Conservation (phyloP, 2,329 filamentous ascomycete genomes). For the Cladosporium sp. region DNA sequence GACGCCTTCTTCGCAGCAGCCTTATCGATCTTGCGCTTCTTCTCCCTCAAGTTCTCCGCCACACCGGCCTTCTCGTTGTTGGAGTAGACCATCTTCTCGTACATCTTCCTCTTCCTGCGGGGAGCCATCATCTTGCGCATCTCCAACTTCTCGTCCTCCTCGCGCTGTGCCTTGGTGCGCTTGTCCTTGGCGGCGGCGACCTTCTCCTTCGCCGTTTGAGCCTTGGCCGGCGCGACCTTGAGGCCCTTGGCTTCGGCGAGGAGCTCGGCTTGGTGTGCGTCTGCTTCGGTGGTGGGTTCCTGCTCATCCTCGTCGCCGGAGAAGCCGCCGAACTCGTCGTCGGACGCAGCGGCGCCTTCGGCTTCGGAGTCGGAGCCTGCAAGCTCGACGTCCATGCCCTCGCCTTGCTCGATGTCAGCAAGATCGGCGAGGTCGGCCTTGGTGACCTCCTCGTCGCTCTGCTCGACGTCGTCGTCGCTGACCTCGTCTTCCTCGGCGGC, state of each 20-base stretch:
- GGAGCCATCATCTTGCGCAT: conserved; percentile 97
- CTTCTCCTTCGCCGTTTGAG: conserved; percentile 59
- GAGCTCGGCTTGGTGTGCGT: conserved; percentile 82
- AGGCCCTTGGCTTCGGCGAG: conserved; percentile 85
- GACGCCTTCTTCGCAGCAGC: conserved; percentile 22
- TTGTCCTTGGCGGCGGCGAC: conserved; percentile 70
- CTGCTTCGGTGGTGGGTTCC: conserved; percentile 49
- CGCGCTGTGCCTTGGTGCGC: conserved; percentile 60
- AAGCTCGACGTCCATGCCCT: conserved; percentile 51
- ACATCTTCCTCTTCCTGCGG: conserved; percentile 95
- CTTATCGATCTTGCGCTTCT: conserved; percentile 87
- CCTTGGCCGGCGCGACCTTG: conserved; percentile 42
- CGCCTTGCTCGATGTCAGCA: conserved; percentile 33
- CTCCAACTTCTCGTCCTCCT: conserved; percentile 84
- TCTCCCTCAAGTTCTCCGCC: conserved; percentile 80
- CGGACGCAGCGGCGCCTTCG: conserved; percentile 51
- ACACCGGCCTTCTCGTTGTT: conserved; percentile 92
- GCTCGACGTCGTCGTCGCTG: conserved; percentile 44
- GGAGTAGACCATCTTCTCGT: conserved; percentile 95
- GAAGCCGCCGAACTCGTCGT: conserved; percentile 51
- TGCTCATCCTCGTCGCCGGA: conserved; percentile 49
- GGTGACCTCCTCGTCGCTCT: conserved; percentile 27
- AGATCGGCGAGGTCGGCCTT: conserved; percentile 42
- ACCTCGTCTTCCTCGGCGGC: conserved; percentile 39
- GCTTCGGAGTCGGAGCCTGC: conserved; percentile 49